Percentiles rank a stretch among this genome's conserved stretches.
phyloP scores from a whole-genome alignment of 2,329 filamentous ascomycete genomes.

The Pseudocercospora cruenta region DNA sequence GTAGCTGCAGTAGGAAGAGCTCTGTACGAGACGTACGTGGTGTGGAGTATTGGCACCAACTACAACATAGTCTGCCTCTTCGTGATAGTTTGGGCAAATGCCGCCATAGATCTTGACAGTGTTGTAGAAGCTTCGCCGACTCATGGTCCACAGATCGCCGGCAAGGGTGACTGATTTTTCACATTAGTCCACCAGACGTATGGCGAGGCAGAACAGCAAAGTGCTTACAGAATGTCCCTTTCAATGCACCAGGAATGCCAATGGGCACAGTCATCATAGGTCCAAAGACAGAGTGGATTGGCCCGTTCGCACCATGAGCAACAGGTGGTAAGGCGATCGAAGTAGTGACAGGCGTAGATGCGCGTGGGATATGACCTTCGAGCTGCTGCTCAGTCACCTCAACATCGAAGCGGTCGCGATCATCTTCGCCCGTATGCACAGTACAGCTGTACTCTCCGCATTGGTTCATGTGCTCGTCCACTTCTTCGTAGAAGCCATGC shows the following conservation, averaged over 20 bases:
- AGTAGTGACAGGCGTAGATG: background rate
- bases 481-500: background rate
- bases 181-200: background rate
- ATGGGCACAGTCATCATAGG: background rate
- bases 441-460: background rate
- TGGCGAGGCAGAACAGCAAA: background rate
- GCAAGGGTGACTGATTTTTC: background rate
- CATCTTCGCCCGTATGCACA: background rate
- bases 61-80: background rate
- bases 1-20: background rate
- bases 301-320: background rate
- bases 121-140: background rate
- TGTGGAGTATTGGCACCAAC: background rate
- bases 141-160: background rate
- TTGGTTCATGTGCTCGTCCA: background rate
- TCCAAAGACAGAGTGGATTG: background rate
- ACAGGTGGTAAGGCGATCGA: background rate
- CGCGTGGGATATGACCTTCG: background rate
- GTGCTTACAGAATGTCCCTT: background rate
- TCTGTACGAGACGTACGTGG: background rate
- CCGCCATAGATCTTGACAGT: background rate
- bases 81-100: background rate
- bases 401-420: background rate
- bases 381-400: background rate
- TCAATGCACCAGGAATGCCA: background rate